Base-by-base conservation (phyloP, 331 rosid species). In the Arachis monticola region DNA sequence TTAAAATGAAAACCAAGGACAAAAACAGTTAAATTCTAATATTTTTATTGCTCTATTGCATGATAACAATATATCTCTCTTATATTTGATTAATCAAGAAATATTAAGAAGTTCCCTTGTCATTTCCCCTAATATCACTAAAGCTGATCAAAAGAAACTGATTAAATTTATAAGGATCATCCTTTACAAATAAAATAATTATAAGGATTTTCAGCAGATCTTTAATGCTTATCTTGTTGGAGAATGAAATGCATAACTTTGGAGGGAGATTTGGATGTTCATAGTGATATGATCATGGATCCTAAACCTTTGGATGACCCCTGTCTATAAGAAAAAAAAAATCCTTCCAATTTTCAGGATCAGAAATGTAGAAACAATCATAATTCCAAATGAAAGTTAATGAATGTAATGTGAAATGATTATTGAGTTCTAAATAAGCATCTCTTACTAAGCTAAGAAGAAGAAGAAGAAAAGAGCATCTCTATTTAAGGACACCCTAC, bases 1-100 rank as follows among this genome's bases (percentile, higher is more conserved):
- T 30, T 46, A 48, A 60, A 73, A 5, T 9, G 31, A 73, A 48
- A 10, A 51, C 60, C 62, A 57, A n/a, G 8, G 81, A 48, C 53
- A 68, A 35, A 48, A 10, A 38, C 53, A 38, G 38, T 57, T 55
- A 7, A 35, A 68, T 40, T 60, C 31, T 60, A 30, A 60, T 7
- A 60, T 69, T 52, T 61, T 48, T 52, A 12, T 77, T 64, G 31
- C 81, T 38, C 22, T 27, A 60, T 60, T 60, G 30, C 69, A 48
- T 77, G 64, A 60, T 60, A 48, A 10, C 32, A 30, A 11, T 27
- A 30, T 63, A 35, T 65, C 65, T 10, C 44, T 58, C 60, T 30
- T 60, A 22, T 22, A 22, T 22, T 22, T 22, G 27, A 22, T 22
- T 22, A 22, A 22, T 22, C 27, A 22, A 22, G 27, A 45, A 32